A percentile compares a stretch with the other conserved stretches of the same genome.
Conservation (phyloP, 1,284 basidiomycete species). For the Ceraceosorus bombacis region DNA sequence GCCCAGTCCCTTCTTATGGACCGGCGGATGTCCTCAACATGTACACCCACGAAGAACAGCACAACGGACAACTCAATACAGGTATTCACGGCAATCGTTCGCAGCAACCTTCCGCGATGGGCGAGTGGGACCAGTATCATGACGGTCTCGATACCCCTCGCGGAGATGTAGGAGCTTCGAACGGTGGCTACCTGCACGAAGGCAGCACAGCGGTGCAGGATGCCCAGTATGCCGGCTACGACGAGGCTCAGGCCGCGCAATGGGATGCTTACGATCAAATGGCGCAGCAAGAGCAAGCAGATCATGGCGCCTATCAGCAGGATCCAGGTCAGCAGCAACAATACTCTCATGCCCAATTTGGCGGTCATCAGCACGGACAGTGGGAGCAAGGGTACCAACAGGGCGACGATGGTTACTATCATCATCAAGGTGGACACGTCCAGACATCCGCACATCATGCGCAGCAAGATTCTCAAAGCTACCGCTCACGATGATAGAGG, state of each 20-base stretch:
- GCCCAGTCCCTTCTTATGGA: not conserved
- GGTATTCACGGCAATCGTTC: slow-evolving; percentile 1
- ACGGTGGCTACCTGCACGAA: slow-evolving; percentile 4
- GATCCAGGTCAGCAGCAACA: slow-evolving; percentile 1
- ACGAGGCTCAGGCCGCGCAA: slow-evolving; percentile 4
- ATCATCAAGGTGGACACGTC: no score
- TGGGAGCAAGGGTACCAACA: no score
- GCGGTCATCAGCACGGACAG: no score
- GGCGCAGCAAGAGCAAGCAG: slow-evolving; percentile 1
- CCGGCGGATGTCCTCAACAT: not conserved
- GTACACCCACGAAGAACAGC: not conserved
- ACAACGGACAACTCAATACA: not conserved
- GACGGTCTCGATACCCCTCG: slow-evolving; percentile 1
- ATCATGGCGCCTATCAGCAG: slow-evolving; percentile 4
- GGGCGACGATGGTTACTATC: no score
- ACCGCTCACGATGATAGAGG: no score
- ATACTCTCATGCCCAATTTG: not conserved
- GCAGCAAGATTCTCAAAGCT: no score
- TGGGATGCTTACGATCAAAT: not conserved
- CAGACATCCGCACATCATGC: no score
- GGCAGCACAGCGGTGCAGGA: slow-evolving; percentile 4
- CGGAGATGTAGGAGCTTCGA: not conserved
- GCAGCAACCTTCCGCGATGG: slow-evolving; percentile 1
- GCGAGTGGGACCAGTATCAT: slow-evolving; percentile 4
- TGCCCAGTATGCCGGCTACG: not conserved